Evolutionary conservation across 352 stramenopile genomes (phyloP), one percentile per base, ranked within the genome.

Genomic region (Phytopythium chamaehyphon): DNA sequence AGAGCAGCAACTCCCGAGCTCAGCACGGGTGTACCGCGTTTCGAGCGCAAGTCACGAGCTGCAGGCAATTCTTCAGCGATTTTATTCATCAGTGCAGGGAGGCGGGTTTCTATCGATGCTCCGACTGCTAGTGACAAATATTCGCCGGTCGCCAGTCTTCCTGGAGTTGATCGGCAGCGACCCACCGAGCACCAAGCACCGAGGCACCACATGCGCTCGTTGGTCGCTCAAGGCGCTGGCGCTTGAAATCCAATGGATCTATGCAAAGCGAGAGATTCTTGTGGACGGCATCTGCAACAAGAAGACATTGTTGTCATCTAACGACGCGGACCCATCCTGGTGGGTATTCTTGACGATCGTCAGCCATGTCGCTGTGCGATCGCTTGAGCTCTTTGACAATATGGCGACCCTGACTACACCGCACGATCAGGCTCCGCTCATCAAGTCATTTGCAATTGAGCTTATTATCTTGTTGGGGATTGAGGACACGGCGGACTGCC

Each of bases 261-360:
- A 66, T 0, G 59, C 72, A 28, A 77, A 84, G 48, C 75, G 74
- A 16, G 62, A 80, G 16, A 59, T 76, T n/a, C 43, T 88, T 16
- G 69, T 55, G 28, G 67, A 80, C 31, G 53, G 74, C 35, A 46
- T 88, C 16, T 62, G 76, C 15, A 47, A 75, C 10, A 47, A 71
- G 19, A 49, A 49, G 23, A n/a, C 11, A 3, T 16, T 9, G 9
- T 8, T 22, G 43, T 37, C 36, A 9, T 55, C 62, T 23, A 62
- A 67, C 12, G 26, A 53, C 28, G 40, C 43, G 1, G 69, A 70
- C 50, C 65, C 64, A 33, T 59, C 63, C 4, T 89, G 78, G 78
- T 89, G 78, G 75, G 38, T 89, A 21, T 75, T 70, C 47, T 71
- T 89, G 36, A 61, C 64, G 1, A 64, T 71, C 12, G 73, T 83